Evolutionary conservation across 306 rosid species (phyloP), one percentile per base, ranked within the genome.

Genomic region (Medicago ruthenica): DNA sequence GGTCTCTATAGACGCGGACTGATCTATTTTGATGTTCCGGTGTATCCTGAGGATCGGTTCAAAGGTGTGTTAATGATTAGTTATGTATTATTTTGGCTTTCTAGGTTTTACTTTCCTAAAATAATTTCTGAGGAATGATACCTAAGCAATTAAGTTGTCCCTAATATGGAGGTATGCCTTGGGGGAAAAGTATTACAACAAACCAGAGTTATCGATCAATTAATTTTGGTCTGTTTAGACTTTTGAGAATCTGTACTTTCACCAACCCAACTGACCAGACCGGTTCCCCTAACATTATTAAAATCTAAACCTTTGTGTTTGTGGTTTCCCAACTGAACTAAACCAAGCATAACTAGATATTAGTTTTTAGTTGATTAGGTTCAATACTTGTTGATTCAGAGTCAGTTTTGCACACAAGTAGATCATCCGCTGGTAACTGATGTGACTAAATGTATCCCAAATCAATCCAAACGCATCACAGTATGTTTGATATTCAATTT

Each of bases 11-110:
- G 85, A 79, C 86, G 98, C 22, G 98, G 99, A 45, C 79, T 96
- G 85, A 74, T 92, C 81, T 96, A 92, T 84, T 96, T 92, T 80
- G 99, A 96, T 76, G 98, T 92, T 79, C 96, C 98, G 71, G 99
- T 96, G 55, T 90, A 92, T 83, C 85, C 99, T 8, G 96, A 90
- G 40, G 97, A 96, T 77, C 96, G 97, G 71, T 96, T 96, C 75
- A 92, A 96, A 89, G 97, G 99, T 89, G 62, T 79, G 57, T 66
- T 55, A 6, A 14, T 34, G 51, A 77, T 50, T 77, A 59, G 41
- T 63, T 48, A 55, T 67, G 22, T 76, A 62, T 71, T 34, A 27
- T 27, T 58, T 76, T 66, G 53, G 17, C 40, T 66, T 45, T 17
- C 58, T 65, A 34, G 55, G 42, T 37, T 72, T 76, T 60, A 24